A percentile compares a stretch with the other conserved stretches of the same genome.
Conservation (phyloP, 2,329 filamentous ascomycete species). For the Verruconis gallopava region DNA sequence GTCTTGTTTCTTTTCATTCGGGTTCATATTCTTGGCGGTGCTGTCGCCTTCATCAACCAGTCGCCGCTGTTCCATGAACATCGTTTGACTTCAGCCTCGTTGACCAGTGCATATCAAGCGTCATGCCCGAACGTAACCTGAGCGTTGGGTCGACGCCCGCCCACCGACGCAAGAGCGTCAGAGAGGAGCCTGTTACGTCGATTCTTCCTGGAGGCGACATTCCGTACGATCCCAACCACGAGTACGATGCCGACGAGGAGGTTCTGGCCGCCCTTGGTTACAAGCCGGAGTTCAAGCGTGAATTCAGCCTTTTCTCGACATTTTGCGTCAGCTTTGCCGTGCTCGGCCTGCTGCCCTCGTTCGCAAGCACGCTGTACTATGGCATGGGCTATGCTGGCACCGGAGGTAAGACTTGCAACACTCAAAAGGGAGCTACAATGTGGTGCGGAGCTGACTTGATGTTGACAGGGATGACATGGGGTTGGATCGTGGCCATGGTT, state of each 20-base stretch:
- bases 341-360: constrained; percentile 55
- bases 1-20: too few relatives aligned
- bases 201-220: constrained; percentile 37
- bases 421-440: too few relatives aligned
- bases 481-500: constrained; percentile 59
- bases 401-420: constrained; percentile 20
- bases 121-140: constrained; percentile 7
- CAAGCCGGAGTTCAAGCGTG: constrained; percentile 53
- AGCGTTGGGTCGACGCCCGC: constrained; percentile 8
- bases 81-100: too few relatives aligned
- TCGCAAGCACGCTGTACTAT: constrained; percentile 59
- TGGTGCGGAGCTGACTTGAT: background rate
- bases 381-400: constrained; percentile 42
- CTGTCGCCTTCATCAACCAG: too few relatives aligned
- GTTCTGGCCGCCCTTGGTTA: constrained; percentile 49
- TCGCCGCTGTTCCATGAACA: too few relatives aligned
- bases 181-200: constrained; percentile 40
- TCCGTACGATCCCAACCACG: constrained; percentile 31
- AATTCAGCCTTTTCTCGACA: constrained; percentile 61
- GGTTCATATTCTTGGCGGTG: too few relatives aligned
- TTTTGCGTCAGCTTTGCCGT: constrained; percentile 66
- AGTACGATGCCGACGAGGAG: constrained; percentile 44
- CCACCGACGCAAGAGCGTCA: constrained; percentile 22
- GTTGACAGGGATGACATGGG: constrained; percentile 56
- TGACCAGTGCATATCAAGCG: too few relatives aligned